Conservation (phyloP, 345 rosid genomes). For the Gossypium australe region DNA sequence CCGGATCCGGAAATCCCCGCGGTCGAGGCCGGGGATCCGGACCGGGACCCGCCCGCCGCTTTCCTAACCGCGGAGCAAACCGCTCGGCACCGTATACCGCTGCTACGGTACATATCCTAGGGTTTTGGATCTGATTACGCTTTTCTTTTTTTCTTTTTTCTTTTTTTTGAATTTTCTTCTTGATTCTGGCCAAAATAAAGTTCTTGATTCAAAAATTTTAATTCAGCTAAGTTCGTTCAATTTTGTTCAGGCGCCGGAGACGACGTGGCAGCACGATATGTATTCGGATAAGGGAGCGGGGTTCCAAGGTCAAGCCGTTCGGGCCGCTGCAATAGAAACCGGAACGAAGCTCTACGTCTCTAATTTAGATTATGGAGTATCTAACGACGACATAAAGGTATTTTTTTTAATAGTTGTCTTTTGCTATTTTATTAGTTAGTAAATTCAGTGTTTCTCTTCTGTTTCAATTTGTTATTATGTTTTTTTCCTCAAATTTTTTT, state of each 20-base stretch:
- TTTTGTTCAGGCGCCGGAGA: constrained; percentile 69
- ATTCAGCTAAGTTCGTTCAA: constrained; percentile 2
- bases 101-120: constrained; percentile 36
- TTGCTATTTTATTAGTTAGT: background rate
- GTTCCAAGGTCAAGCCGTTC: constrained; percentile 42
- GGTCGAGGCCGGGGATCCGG: constrained; percentile 63
- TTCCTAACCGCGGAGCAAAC: constrained; percentile 48
- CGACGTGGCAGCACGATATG: constrained; percentile 91
- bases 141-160: background rate
- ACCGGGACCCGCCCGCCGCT: constrained; percentile 67
- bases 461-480: background rate
- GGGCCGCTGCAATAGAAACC: constrained; percentile 67
- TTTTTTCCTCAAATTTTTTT: too few species aligned
- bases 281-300: constrained; percentile 41
- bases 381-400: constrained; percentile 94
- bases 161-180: constrained; percentile 9
- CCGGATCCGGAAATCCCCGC: constrained; percentile 53
- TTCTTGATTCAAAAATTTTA: constrained; percentile 10
- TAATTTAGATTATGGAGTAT: constrained; percentile 88
- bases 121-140: constrained; percentile 16
- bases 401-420: background rate
- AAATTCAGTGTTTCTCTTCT: background rate
- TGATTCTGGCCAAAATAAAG: background rate
- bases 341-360: constrained; percentile 95
- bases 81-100: constrained; percentile 64